Conservation (phyloP, 2,329 filamentous ascomycete genomes). For the Trichoderma endophyticum region DNA sequence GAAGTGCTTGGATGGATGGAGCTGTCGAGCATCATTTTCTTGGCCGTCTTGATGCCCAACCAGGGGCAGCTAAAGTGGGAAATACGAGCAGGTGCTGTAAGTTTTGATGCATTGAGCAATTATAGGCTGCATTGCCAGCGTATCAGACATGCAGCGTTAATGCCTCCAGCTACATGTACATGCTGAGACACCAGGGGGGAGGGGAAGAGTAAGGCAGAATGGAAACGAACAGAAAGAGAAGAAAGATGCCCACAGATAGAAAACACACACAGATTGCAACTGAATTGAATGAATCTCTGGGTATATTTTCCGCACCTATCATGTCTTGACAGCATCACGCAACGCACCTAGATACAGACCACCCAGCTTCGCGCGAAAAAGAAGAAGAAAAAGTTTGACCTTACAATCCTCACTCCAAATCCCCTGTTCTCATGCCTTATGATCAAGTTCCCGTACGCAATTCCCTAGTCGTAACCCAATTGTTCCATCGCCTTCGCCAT, state of each 20-base stretch:
- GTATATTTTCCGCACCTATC: neutral
- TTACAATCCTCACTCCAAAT: neutral
- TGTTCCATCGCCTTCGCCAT: neutral
- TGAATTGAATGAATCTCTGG: neutral
- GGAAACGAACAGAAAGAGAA: neutral
- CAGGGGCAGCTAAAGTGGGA: neutral
- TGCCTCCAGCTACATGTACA: neutral
- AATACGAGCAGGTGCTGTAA: neutral
- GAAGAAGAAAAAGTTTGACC: neutral
- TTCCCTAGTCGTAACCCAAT: neutral
- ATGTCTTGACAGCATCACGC: neutral
- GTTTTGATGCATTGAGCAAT: neutral
- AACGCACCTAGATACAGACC: conserved; percentile 5
- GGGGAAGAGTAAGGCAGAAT: neutral
- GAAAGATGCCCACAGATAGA: neutral
- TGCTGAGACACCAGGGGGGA: neutral
- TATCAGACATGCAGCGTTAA: neutral
- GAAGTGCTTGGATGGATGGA: neutral
- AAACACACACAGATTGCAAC: neutral
- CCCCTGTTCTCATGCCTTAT: neutral
- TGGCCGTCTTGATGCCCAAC: neutral
- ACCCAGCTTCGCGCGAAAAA: conserved; percentile 1
- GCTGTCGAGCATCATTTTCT: neutral
- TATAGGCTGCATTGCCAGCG: neutral
- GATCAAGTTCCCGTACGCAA: conserved; percentile 8